Conservation (phyloP, 768 basidiomycete genomes). For the Lentinula raphanica region DNA sequence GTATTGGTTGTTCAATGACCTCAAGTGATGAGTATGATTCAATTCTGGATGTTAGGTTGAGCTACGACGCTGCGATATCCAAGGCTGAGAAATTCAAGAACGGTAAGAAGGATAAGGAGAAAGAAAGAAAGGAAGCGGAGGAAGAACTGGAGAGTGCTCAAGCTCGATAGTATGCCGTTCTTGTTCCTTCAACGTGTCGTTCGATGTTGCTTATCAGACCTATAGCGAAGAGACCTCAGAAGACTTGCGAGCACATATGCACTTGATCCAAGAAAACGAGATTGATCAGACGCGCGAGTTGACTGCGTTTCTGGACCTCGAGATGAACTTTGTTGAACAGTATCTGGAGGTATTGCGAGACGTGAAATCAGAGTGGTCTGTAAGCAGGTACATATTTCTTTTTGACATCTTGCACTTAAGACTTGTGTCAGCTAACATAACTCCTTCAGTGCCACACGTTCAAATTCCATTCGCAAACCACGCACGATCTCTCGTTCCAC, state of each 20-base stretch:
- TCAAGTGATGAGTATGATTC: background rate
- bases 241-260: conserved; percentile 78
- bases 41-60: conserved; percentile 42
- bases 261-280: conserved; percentile 76
- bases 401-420: no score
- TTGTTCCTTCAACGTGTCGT: background rate
- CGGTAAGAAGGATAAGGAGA: conserved; percentile 83
- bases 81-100: conserved; percentile 65
- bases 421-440: no score
- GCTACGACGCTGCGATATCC: conserved; percentile 68
- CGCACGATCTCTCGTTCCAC: background rate
- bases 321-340: conserved; percentile 68
- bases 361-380: conserved; percentile 61
- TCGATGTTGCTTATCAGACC: background rate
- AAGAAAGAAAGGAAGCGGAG: conserved; percentile 72
- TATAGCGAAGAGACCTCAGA: conserved; percentile 82
- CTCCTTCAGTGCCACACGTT: background rate
- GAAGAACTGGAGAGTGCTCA: conserved; percentile 72
- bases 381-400: conserved; percentile 39
- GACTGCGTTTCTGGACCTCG: conserved; percentile 63
- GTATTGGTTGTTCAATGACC: conserved; percentile 11
- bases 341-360: conserved; percentile 72
- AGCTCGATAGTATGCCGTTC: conserved; percentile 49
- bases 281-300: conserved; percentile 66
- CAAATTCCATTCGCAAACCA: background rate